Evolutionary conservation across 169 alveolate genomes (phyloP).

Genomic region (Cardiosporidium cionae): DNA sequence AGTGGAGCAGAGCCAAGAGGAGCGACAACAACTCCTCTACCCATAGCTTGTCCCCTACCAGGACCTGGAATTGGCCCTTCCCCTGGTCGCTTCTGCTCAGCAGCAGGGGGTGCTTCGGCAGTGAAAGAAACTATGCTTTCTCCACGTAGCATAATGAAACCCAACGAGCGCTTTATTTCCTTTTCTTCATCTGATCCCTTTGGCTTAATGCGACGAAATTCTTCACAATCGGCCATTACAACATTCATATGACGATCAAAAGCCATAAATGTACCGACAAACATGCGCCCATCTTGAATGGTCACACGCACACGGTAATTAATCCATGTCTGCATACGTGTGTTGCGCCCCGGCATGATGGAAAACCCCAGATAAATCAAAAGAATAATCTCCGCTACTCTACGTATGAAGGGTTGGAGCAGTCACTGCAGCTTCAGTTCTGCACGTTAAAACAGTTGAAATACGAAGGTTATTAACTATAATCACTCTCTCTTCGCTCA

Average conservation of each 20-base stretch:
- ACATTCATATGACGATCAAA: constrained; percentile 96
- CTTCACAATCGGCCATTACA: constrained; percentile 95
- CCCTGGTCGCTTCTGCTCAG: constrained; percentile 9
- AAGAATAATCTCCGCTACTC: no score
- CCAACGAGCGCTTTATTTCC: constrained; percentile 91
- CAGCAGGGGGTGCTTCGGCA: constrained; percentile 88
- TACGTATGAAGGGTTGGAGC: no score
- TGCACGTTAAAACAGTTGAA: no score
- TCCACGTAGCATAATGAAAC: constrained; percentile 92
- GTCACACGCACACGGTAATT: constrained; percentile 91
- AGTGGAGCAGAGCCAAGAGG: constrained; percentile 26
- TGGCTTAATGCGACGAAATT: constrained; percentile 80
- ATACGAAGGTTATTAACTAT: no score
- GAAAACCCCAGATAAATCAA: no score
- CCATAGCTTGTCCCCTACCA: background rate
- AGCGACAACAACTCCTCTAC: constrained; percentile 12
- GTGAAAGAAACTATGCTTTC: constrained; percentile 91
- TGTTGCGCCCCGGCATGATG: constrained; percentile 47
- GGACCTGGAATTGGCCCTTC: constrained; percentile 10
- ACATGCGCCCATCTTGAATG: constrained; percentile 80
- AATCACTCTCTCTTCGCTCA: no score
- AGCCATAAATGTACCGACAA: constrained; percentile 97
- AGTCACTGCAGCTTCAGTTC: no score
- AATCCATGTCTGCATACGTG: constrained; percentile 89
- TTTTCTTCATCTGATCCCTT: constrained; percentile 26